These are phyloP conservation scores for Breynia disticha DNA, from an alignment of 441 rosid species.

Conservation along the genomic window DNA sequence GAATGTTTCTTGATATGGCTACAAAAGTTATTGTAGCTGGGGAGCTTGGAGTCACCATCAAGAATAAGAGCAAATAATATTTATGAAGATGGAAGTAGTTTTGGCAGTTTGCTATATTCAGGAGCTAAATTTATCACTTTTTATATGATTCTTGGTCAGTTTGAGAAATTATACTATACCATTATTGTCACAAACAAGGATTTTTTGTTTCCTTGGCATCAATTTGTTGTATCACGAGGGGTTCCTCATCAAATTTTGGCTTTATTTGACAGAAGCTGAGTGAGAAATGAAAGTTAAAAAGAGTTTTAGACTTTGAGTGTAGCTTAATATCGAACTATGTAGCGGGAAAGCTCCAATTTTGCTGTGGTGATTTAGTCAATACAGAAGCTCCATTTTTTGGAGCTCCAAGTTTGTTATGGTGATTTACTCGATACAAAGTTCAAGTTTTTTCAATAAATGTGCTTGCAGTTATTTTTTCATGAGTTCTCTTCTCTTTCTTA, in stretches of 20 bases:
- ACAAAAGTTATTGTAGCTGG: conserved; percentile 80
- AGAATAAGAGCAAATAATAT: conserved; percentile 27
- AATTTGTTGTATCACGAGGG: background rate
- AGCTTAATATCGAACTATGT: background rate
- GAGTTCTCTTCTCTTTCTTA: no score
- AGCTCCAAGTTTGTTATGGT: no score
- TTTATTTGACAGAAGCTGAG: background rate
- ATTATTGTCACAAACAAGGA: background rate
- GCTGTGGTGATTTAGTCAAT: no score
- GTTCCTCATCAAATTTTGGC: conserved; percentile 4
- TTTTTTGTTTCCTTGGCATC: background rate
- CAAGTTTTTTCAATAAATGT: no score
- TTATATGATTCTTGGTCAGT: background rate
- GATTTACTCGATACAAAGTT: no score
- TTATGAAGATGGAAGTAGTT: background rate
- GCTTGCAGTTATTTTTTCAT: no score
- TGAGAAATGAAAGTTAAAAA: background rate
- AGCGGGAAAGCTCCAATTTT: no score
- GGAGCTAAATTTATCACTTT: background rate
- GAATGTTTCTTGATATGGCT: conserved; percentile 89
- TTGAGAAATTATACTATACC: background rate
- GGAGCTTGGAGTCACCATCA: conserved; percentile 55
- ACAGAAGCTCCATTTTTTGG: no score
- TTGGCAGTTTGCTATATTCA: background rate
- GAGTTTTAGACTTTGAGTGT: background rate